Percentiles rank a stretch among this genome's conserved stretches.
phyloP scores from a whole-genome alignment of 345 rosid species.

The Acer negundo region DNA sequence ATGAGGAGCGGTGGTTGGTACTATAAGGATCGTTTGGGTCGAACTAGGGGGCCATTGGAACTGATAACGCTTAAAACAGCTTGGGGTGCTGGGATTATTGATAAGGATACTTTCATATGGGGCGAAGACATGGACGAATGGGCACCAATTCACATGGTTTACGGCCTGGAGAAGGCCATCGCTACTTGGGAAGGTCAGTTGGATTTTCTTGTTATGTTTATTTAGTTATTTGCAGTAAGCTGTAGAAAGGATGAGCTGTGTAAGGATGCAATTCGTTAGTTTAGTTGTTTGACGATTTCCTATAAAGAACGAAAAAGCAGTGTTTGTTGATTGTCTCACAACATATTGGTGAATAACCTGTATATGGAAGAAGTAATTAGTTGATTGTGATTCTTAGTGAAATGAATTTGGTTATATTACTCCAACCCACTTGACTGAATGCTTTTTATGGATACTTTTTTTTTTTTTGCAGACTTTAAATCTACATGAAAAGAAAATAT shows the following conservation, averaged over 20 bases:
- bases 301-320: background rate
- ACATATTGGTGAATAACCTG: background rate
- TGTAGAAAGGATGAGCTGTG: too few species aligned
- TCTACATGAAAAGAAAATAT: too few species aligned
- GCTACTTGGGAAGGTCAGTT: constrained; percentile 94
- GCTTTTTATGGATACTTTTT: too few species aligned
- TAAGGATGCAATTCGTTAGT: background rate
- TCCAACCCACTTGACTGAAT: background rate
- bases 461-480: too few species aligned
- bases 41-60: constrained; percentile 91
- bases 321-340: background rate
- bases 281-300: background rate
- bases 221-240: background rate
- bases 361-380: background rate
- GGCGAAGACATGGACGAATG: constrained; percentile 94
- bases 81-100: constrained; percentile 88
- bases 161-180: constrained; percentile 88
- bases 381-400: background rate
- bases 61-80: constrained; percentile 85
- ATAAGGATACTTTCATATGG: constrained; percentile 92
- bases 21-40: constrained; percentile 91
- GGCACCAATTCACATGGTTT: constrained; percentile 95
- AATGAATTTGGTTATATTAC: background rate
- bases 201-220: background rate
- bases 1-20: constrained; percentile 86